phyloP scores from a whole-genome alignment of 2,329 filamentous ascomycete species.

The Ceratocystis lukuohia region DNA sequence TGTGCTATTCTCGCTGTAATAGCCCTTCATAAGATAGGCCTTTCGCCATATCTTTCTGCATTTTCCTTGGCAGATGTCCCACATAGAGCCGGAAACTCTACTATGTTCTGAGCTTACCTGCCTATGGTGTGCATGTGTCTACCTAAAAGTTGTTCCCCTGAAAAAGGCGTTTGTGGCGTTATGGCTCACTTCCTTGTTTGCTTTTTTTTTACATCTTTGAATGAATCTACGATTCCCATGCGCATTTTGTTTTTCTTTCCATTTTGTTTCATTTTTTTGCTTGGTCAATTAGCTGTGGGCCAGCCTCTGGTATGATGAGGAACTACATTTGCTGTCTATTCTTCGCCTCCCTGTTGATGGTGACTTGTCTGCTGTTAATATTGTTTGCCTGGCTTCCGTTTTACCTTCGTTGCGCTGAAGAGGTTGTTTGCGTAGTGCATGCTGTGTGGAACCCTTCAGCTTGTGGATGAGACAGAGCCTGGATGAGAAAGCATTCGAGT shows the following conservation, averaged over 20 bases:
- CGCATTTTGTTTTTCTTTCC: not conserved
- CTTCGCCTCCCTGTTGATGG: not conserved
- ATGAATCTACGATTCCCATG: not conserved
- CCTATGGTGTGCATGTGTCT: not conserved
- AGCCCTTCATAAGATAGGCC: not conserved
- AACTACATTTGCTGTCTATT: slow-evolving; percentile 2
- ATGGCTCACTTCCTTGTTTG: not conserved
- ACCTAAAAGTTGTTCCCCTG: slow-evolving; percentile 5
- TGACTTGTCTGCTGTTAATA: not conserved
- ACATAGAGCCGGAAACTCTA: not conserved
- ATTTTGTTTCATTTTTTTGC: not conserved
- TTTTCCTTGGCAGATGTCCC: not conserved
- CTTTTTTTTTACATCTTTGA: not conserved
- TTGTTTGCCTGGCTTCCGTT: not conserved
- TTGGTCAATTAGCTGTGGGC: not conserved
- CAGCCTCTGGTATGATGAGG: slow-evolving; percentile 8
- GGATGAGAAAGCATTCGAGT: not conserved
- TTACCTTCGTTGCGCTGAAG: not conserved
- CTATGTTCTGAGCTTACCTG: not conserved
- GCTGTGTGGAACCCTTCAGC: slow-evolving; percentile 3
- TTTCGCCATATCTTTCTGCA: not conserved
- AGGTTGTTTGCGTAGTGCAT: slow-evolving; percentile 6
- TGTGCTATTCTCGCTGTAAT: not conserved
- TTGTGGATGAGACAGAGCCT: not conserved
- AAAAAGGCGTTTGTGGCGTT: slow-evolving; percentile 11